These are phyloP conservation scores for Malus hybrid DNA, from an alignment of 331 rosid genomes.

Conservation along the genomic window DNA sequence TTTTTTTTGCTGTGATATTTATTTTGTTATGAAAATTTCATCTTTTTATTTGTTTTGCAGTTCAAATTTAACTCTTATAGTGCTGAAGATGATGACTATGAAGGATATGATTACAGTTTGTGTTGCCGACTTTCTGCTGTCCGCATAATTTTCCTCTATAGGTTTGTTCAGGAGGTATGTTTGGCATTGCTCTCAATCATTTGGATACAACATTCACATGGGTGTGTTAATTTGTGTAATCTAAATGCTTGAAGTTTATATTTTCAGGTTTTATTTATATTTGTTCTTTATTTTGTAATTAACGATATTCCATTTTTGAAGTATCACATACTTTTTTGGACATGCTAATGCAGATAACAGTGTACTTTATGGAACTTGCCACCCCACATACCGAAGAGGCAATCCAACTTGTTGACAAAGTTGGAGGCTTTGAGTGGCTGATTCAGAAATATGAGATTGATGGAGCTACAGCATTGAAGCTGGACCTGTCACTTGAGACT, in stretches of 20 bases:
- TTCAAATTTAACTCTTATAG: slow-evolving; percentile 82
- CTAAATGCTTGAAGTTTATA: not conserved
- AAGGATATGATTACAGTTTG: slow-evolving; percentile 88
- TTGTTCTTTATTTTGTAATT: not conserved
- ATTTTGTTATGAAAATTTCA: not conserved
- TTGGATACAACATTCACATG: not conserved
- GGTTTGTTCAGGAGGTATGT: slow-evolving; percentile 97
- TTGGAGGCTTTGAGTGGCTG: slow-evolving; percentile 95
- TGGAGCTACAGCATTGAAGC: slow-evolving; percentile 83
- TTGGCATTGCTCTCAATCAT: not conserved
- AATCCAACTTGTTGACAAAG: slow-evolving; percentile 89
- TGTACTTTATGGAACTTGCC: slow-evolving; percentile 92
- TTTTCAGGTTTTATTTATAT: not conserved
- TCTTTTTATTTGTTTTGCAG: slow-evolving; percentile 36
- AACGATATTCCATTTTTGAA: not conserved
- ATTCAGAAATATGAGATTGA: slow-evolving; percentile 93
- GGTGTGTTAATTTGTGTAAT: not conserved
- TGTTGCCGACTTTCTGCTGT: slow-evolving; percentile 92
- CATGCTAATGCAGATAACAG: slow-evolving; percentile 53
- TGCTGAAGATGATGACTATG: slow-evolving; percentile 80
- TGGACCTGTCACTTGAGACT: slow-evolving; percentile 93
- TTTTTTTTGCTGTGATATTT: slow-evolving; percentile 1
- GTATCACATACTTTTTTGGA: too few relatives aligned
- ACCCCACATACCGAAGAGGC: slow-evolving; percentile 87
- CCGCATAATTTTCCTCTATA: slow-evolving; percentile 86